Conservation (phyloP, 2,329 filamentous ascomycete genomes). For the Fusarium sp. region DNA sequence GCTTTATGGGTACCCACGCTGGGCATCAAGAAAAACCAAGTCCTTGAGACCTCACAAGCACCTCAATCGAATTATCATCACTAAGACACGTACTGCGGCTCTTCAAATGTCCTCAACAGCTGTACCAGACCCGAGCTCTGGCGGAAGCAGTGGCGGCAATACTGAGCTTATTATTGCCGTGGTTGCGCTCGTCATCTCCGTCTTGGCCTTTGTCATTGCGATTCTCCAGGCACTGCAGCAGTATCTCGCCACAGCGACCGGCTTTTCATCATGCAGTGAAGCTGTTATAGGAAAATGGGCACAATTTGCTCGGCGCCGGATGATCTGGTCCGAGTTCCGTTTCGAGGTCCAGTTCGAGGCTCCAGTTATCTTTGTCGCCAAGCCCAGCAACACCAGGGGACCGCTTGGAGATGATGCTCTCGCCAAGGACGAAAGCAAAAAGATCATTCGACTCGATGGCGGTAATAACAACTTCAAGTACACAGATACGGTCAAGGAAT, state of each 20-base stretch:
- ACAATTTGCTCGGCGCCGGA: constrained; percentile 45
- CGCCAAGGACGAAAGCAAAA: constrained; percentile 16
- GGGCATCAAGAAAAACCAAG: background rate
- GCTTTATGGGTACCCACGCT: background rate
- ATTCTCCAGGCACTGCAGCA: constrained; percentile 54
- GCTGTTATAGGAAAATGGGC: constrained; percentile 54
- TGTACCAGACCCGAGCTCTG: background rate
- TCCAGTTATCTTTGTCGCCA: constrained; percentile 55
- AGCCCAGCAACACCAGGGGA: constrained; percentile 47
- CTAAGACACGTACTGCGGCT: rapidly evolving
- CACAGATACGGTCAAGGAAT: constrained; percentile 30
- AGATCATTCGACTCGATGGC: constrained; percentile 32
- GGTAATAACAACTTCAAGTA: constrained; percentile 20
- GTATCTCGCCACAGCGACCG: constrained; percentile 53
- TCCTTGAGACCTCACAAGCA: background rate
- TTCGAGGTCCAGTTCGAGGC: constrained; percentile 55
- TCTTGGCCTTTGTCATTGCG: constrained; percentile 53
- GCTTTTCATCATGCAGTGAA: constrained; percentile 52
- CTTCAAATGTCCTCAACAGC: constrained; percentile 1
- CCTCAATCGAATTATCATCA: background rate
- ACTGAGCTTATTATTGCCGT: constrained; percentile 47
- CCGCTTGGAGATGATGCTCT: constrained; percentile 32
- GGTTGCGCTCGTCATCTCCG: constrained; percentile 53
- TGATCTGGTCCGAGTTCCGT: constrained; percentile 51
- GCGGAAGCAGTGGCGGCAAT: constrained; percentile 6